Conservation (phyloP, 2,329 filamentous ascomycete genomes). For the Xylariaceae sp. region DNA sequence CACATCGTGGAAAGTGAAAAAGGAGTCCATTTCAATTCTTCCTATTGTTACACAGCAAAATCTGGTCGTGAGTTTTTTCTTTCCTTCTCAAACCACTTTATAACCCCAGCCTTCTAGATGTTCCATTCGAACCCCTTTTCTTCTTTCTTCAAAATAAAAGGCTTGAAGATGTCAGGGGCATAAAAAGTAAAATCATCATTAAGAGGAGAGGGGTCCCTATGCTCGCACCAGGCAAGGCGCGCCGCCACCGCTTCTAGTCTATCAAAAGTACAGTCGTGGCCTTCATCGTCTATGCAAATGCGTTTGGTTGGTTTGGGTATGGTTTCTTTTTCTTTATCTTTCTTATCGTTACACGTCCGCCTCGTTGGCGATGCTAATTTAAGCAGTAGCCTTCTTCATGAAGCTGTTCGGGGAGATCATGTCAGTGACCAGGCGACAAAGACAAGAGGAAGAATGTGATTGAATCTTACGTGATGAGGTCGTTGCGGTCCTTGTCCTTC, state of each 20-base stretch:
- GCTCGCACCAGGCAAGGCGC: conserved; percentile 23
- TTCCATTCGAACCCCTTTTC: conserved; percentile 11
- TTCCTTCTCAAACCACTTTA: conserved; percentile 6
- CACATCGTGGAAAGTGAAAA: background rate
- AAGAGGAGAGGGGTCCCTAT: conserved; percentile 32
- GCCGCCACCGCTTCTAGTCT: conserved; percentile 32
- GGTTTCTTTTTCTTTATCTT: background rate
- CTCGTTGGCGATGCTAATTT: conserved; percentile 38
- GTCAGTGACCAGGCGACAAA: background rate
- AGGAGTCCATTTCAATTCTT: background rate
- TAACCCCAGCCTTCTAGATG: conserved; percentile 15
- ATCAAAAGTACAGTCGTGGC: conserved; percentile 32
- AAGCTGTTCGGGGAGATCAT: conserved; percentile 40
- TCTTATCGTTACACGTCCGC: conserved; percentile 33
- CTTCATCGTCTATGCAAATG: conserved; percentile 32
- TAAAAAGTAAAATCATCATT: conserved; percentile 15
- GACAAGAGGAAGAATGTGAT: background rate
- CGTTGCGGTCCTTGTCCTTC: conserved; percentile 99
- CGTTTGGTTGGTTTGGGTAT: conserved; percentile 10
- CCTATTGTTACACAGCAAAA: conserved; percentile 8
- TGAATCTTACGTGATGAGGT: conserved; percentile 83
- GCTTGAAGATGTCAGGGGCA: background rate
- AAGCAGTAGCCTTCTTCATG: conserved; percentile 66
- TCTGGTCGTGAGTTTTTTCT: conserved; percentile 10
- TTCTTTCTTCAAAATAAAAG: background rate